phyloP scores from a whole-genome alignment of 139 green algal species.

The Tetradesmus obliquus region DNA sequence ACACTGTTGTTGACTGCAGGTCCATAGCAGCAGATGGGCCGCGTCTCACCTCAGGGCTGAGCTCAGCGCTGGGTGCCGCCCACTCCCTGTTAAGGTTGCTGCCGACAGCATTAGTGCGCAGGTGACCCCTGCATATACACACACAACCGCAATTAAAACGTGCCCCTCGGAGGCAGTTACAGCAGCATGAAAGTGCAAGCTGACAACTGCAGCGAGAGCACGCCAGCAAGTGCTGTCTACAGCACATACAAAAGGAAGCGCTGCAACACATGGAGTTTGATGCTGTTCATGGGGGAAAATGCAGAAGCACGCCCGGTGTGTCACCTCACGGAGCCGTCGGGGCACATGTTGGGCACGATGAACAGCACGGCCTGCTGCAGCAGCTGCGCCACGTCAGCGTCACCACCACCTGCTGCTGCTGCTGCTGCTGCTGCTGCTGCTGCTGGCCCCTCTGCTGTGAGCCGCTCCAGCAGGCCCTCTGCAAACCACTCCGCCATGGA shows the following conservation, averaged over 20 bases:
- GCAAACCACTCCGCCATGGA: constrained; percentile 72
- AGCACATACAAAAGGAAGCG: background rate
- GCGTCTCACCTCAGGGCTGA: constrained; percentile 73
- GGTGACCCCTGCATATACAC: constrained; percentile 65
- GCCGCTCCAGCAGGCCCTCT: constrained; percentile 78
- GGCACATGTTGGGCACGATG: constrained; percentile 74
- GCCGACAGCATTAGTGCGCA: constrained; percentile 86
- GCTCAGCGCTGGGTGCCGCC: constrained; percentile 55
- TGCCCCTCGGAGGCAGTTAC: background rate
- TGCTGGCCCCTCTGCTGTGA: constrained; percentile 63
- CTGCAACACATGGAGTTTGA: background rate
- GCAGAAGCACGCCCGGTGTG: background rate
- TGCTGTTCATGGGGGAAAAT: background rate
- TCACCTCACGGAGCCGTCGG: constrained; percentile 37
- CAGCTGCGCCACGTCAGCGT: constrained; percentile 26
- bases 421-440: constrained; percentile 56
- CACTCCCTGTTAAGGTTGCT: constrained; percentile 89
- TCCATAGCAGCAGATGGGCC: no score
- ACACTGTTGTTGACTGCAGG: no score
- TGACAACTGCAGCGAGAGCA: background rate
- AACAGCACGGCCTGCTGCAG: constrained; percentile 65
- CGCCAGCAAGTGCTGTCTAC: background rate
- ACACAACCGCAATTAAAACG: no score
- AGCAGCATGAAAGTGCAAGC: background rate
- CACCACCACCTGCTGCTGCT: background rate